Evolutionary conservation across 805 yeast genomes (phyloP).

Genomic region (Ogataea thermomethanolica): DNA sequence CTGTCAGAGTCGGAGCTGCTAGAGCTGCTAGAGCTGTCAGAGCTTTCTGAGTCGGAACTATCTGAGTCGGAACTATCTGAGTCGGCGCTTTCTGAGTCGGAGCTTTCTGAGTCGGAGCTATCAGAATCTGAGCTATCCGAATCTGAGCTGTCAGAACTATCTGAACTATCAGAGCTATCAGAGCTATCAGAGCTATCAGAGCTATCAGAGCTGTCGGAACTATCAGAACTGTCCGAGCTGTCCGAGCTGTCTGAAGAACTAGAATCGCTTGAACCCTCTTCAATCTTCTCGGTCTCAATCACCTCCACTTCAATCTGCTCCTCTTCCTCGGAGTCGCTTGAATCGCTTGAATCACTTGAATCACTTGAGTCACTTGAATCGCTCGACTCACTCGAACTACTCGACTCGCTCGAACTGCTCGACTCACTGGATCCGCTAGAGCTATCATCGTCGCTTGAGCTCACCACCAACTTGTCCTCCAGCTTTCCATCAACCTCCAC

Average conservation of each 20-base stretch:
- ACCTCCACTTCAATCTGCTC: background rate
- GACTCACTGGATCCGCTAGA: conserved; percentile 8
- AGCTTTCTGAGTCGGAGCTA: conserved; percentile 13
- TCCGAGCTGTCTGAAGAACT: conserved; percentile 10
- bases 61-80: conserved; percentile 1
- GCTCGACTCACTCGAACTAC: too few relatives aligned
- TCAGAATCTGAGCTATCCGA: conserved; percentile 27
- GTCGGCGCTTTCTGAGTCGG: background rate
- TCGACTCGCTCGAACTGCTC: conserved; percentile 12
- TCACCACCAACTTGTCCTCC: conserved; percentile 12
- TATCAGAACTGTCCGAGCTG: conserved; percentile 7
- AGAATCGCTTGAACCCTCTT: background rate
- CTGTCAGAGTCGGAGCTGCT: conserved; percentile 4
- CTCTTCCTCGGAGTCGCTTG: too few relatives aligned
- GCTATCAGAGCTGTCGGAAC: conserved; percentile 4
- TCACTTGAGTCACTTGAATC: too few relatives aligned
- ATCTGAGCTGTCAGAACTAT: conserved; percentile 1
- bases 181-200: conserved; percentile 19
- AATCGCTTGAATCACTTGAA: too few relatives aligned
- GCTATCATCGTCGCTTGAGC: conserved; percentile 8
- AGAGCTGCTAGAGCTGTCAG: conserved; percentile 1
- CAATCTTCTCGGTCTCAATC: background rate
- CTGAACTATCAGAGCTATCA: conserved; percentile 17
- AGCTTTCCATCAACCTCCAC: conserved; percentile 10
- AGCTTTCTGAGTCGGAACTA: conserved; percentile 3